phyloP scores from a whole-genome alignment of 2,329 filamentous ascomycete genomes.

The Aspergillus pseudotamarii region DNA sequence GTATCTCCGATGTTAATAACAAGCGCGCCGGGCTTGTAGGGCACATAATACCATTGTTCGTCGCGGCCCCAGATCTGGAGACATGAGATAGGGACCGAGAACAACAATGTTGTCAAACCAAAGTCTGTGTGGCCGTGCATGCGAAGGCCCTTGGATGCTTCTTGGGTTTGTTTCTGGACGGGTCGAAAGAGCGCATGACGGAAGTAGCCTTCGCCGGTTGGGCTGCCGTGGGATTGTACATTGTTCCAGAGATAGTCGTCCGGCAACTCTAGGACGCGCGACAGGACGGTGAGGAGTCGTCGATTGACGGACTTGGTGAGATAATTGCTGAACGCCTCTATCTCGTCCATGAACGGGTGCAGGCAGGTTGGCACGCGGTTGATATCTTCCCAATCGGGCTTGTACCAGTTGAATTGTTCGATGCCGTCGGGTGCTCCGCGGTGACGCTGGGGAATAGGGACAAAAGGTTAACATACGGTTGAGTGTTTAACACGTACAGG shows the following conservation, averaged over 20 bases:
- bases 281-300: conserved; percentile 45
- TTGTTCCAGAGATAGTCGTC: conserved; percentile 50
- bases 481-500: not conserved
- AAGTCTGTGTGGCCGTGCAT: conserved; percentile 55
- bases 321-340: conserved; percentile 51
- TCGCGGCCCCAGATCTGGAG: conserved; percentile 51
- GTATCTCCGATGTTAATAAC: conserved; percentile 54
- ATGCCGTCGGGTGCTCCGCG: conserved; percentile 52
- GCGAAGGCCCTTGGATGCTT: conserved; percentile 40
- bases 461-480: not conserved
- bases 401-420: conserved; percentile 60
- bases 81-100: conserved; percentile 51
- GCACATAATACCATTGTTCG: conserved; percentile 52
- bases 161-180: conserved; percentile 37
- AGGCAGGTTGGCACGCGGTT: conserved; percentile 49
- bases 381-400: conserved; percentile 47
- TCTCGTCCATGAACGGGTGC: conserved; percentile 55
- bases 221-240: conserved; percentile 48
- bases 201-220: conserved; percentile 51
- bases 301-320: conserved; percentile 53
- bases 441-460: conserved; percentile 36
- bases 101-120: conserved; percentile 50
- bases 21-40: conserved; percentile 48
- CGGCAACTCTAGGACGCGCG: conserved; percentile 48
- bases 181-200: conserved; percentile 50